A percentile compares a stretch with the other conserved stretches of the same genome.
These are phyloP conservation scores for Miscanthus lutarioriparius DNA, from an alignment of 176 grass and related monocot species.

Conservation along the genomic window DNA sequence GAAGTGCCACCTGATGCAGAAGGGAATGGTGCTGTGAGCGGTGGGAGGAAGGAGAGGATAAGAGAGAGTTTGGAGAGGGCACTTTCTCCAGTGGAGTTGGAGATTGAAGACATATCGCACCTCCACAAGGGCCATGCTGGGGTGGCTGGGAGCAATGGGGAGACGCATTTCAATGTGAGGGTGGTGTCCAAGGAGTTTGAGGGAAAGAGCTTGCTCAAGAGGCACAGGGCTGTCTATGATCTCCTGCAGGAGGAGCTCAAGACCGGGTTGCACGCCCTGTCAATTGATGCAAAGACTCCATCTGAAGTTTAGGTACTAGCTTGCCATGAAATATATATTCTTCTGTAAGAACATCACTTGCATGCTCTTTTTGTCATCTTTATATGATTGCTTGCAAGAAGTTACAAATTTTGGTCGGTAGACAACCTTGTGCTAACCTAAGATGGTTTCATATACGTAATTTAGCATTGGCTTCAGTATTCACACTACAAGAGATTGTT, in stretches of 20 bases:
- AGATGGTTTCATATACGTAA: not conserved
- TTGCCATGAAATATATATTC: constrained; percentile 10
- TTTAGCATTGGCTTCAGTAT: not conserved
- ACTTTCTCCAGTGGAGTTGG: constrained; percentile 53
- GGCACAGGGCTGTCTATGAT: constrained; percentile 81
- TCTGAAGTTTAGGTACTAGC: constrained; percentile 61
- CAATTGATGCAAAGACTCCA: constrained; percentile 86
- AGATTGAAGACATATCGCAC: constrained; percentile 76
- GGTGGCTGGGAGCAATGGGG: constrained; percentile 58
- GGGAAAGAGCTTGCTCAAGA: constrained; percentile 89
- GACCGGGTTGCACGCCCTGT: constrained; percentile 78
- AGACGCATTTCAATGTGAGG: constrained; percentile 89
- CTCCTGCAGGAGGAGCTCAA: constrained; percentile 77
- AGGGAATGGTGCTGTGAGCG: constrained; percentile 27
- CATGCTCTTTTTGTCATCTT: constrained; percentile 9
- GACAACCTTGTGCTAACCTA: not conserved
- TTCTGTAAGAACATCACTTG: not conserved
- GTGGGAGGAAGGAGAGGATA: constrained; percentile 72
- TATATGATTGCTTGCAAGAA: not conserved
- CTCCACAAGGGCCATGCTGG: constrained; percentile 76
- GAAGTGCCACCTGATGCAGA: constrained; percentile 23
- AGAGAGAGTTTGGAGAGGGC: constrained; percentile 41
- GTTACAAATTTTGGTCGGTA: constrained; percentile 14
- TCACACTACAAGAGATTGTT: not conserved
- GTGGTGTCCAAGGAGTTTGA: constrained; percentile 82